Evolutionary conservation across 2,329 filamentous ascomycete genomes (phyloP).

Genomic region (Cladosporium cucumerinum): DNA sequence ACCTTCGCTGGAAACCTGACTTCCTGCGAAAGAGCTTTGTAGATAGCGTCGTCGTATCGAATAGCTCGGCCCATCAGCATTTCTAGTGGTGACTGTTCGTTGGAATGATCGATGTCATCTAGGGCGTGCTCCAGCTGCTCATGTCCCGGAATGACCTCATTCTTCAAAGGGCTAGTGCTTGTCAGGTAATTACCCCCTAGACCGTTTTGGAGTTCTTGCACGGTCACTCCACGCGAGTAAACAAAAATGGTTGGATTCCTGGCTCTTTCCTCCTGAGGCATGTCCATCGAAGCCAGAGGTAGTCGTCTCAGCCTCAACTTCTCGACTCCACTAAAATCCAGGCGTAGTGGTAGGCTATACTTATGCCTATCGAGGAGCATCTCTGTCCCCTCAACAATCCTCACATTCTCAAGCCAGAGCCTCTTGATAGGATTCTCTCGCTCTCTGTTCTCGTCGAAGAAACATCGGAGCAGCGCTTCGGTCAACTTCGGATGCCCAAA

Average conservation of each 20-base stretch:
- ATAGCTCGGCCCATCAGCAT: constrained; percentile 15
- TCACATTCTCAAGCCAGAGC: constrained; percentile 48
- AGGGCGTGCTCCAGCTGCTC: constrained; percentile 18
- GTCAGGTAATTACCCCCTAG: constrained; percentile 26
- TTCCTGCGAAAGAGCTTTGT: constrained; percentile 16
- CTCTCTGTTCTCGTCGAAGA: constrained; percentile 36
- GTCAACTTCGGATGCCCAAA: constrained; percentile 44
- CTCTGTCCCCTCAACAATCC: constrained; percentile 31
- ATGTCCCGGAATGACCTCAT: constrained; percentile 19
- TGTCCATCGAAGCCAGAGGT: constrained; percentile 23
- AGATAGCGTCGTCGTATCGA: constrained; percentile 24
- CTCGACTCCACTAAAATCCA: constrained; percentile 37
- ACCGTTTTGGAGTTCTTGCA: constrained; percentile 26
- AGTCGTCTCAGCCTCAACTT: constrained; percentile 43
- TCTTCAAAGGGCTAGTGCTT: constrained; percentile 17
- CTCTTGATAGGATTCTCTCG: constrained; percentile 35
- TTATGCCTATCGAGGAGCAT: constrained; percentile 17
- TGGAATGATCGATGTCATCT: not conserved
- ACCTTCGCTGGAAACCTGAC: constrained; percentile 16
- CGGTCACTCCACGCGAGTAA: constrained; percentile 29
- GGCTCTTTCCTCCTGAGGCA: not conserved
- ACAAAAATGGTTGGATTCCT: constrained; percentile 13
- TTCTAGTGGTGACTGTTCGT: not conserved
- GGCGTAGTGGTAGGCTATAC: constrained; percentile 23
- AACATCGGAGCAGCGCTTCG: constrained; percentile 38